phyloP scores from a whole-genome alignment of 495 filamentous ascomycete genomes.

The Tuber magnatum region DNA sequence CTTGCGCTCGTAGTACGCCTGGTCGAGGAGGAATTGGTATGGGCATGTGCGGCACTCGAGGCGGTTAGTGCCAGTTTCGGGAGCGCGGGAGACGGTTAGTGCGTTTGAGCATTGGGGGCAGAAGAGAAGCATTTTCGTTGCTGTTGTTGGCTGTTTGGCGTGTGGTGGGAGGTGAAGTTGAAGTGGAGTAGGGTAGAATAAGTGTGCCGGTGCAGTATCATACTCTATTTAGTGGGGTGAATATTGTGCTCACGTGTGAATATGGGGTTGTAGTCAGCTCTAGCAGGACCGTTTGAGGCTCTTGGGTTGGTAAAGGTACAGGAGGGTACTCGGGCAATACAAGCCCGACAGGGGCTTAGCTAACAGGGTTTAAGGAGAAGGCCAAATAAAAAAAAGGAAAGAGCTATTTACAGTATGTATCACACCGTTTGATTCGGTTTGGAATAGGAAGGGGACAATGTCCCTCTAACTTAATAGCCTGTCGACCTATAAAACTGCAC shows the following conservation, averaged over 20 bases:
- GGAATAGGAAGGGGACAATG: background rate
- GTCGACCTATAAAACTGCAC: background rate
- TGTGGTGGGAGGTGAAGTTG: background rate
- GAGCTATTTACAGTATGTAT: conserved; percentile 1
- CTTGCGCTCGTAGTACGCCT: conserved; percentile 68
- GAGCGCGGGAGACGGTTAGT: conserved; percentile 62
- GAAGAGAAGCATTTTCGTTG: conserved; percentile 61
- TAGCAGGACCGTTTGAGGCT: background rate
- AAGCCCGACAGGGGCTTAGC: background rate
- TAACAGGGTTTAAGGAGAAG: background rate
- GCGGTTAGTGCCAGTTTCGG: conserved; percentile 56
- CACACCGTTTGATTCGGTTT: background rate
- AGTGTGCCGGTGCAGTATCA: no score
- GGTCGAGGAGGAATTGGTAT: conserved; percentile 69
- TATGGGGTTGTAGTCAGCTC: background rate
- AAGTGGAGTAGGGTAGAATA: background rate
- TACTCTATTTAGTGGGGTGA: background rate
- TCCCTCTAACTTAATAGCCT: background rate
- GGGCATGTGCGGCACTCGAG: conserved; percentile 93
- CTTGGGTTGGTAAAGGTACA: background rate
- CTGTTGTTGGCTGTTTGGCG: background rate
- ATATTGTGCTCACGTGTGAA: background rate
- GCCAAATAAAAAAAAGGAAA: background rate
- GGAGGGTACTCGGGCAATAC: no score
- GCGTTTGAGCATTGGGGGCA: conserved; percentile 89